Conservation (phyloP, 371 early-diverging fungal genomes). For the Saksenaea oblongispora region DNA sequence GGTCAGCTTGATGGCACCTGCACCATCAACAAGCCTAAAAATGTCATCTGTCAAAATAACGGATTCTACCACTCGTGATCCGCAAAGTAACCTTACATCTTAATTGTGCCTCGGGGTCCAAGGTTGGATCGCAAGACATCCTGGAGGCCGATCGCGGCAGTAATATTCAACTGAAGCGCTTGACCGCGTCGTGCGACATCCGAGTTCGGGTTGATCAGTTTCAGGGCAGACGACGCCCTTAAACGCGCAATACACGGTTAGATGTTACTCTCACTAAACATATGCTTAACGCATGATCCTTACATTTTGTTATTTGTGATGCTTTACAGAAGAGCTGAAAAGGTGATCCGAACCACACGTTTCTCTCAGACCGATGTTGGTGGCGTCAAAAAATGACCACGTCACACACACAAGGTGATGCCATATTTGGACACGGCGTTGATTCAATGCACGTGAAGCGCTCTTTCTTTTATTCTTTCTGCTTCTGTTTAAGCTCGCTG, state of each 20-base stretch:
- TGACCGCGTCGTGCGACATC: conserved; percentile 99
- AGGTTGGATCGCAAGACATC: conserved; percentile 96
- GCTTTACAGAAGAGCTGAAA: conserved; percentile 27
- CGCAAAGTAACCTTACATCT: conserved; percentile 77
- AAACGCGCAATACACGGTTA: not conserved
- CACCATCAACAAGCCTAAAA: conserved; percentile 92
- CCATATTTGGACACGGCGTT: too few relatives aligned
- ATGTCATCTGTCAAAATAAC: not conserved
- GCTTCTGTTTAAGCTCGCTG: too few relatives aligned
- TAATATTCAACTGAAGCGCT: conserved; percentile 97
- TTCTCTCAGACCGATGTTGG: too few relatives aligned
- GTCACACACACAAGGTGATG: too few relatives aligned
- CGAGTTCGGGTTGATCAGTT: conserved; percentile 95
- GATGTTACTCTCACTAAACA: not conserved
- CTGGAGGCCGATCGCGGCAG: conserved; percentile 94
- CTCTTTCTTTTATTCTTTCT: too few relatives aligned
- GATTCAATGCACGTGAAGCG: too few relatives aligned
- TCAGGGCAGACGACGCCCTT: conserved; percentile 73
- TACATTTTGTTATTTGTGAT: conserved; percentile 31
- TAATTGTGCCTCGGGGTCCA: conserved; percentile 99
- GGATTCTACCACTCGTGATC: not conserved
- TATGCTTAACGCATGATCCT: not conserved
- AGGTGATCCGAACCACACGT: not conserved
- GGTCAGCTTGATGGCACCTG: conserved; percentile 94
- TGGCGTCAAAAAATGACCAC: too few relatives aligned